Percentiles rank a stretch among this genome's conserved stretches.
Evolutionary conservation across 352 stramenopile genomes (phyloP).

Genomic region (Phytophthora tubulina): DNA sequence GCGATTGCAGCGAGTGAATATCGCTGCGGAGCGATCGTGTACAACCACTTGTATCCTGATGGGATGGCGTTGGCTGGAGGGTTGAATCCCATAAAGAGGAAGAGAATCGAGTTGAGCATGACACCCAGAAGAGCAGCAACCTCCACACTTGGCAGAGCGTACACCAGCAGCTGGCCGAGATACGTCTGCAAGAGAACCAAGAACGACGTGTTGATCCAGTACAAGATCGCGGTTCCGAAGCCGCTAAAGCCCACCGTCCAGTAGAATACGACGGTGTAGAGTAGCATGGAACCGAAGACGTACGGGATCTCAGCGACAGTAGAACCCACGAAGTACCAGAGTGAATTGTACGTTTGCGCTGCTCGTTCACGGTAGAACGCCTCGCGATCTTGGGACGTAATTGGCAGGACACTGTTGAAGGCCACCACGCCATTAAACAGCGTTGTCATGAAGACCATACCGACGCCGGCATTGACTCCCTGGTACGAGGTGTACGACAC

Average conservation of each 20-base stretch:
- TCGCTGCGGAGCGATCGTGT: slow-evolving; percentile 45
- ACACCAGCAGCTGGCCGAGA: slow-evolving; percentile 56
- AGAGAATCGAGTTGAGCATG: slow-evolving; percentile 65
- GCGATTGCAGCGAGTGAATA: slow-evolving; percentile 55
- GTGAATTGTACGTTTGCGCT: slow-evolving; percentile 83
- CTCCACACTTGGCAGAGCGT: slow-evolving; percentile 53
- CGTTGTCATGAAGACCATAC: slow-evolving; percentile 88
- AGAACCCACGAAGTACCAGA: slow-evolving; percentile 77
- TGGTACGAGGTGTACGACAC: slow-evolving; percentile 58
- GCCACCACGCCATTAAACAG: slow-evolving; percentile 86
- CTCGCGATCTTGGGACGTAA: slow-evolving; percentile 71
- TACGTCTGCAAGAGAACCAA: slow-evolving; percentile 64
- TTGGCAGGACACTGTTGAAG: slow-evolving; percentile 75
- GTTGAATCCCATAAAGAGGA: slow-evolving; percentile 67
- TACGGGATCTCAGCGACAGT: slow-evolving; percentile 82
- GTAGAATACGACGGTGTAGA: slow-evolving; percentile 72
- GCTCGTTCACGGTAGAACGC: slow-evolving; percentile 92
- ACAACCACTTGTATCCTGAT: slow-evolving; percentile 64
- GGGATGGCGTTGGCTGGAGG: slow-evolving; percentile 57
- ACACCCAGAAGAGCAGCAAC: slow-evolving; percentile 49
- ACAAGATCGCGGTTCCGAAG: slow-evolving; percentile 52
- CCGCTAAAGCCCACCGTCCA: slow-evolving; percentile 64
- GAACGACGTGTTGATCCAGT: slow-evolving; percentile 64
- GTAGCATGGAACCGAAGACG: slow-evolving; percentile 52
- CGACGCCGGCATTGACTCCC: slow-evolving; percentile 64